These are phyloP conservation scores for Apiospora malaysiana DNA, from an alignment of 2,329 filamentous ascomycete genomes.

Conservation along the genomic window DNA sequence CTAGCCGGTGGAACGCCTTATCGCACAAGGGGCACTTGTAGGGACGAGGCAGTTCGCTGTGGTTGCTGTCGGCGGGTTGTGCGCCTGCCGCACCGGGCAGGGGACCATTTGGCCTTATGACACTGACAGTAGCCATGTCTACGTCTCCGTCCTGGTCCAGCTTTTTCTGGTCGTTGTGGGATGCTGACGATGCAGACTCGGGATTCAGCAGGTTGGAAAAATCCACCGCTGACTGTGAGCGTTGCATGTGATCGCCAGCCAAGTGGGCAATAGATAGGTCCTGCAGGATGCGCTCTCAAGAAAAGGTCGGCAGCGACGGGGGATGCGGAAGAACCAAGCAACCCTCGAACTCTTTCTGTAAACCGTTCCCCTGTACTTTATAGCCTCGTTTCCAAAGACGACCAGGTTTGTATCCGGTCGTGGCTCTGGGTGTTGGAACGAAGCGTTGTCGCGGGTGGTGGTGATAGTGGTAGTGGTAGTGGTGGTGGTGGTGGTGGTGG, in stretches of 20 bases:
- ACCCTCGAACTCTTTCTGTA: slow-evolving; percentile 7
- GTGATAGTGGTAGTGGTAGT: background rate
- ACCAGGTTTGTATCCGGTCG: slow-evolving; percentile 11
- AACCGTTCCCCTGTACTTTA: background rate
- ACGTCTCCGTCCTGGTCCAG: slow-evolving; percentile 43
- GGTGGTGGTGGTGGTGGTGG: background rate
- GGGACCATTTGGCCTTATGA: slow-evolving; percentile 67
- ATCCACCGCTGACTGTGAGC: slow-evolving; percentile 74
- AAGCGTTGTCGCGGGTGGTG: background rate
- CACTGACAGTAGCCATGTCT: slow-evolving; percentile 61
- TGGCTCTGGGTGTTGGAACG: background rate
- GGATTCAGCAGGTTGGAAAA: slow-evolving; percentile 79
- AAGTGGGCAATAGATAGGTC: slow-evolving; percentile 36
- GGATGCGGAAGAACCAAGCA: slow-evolving; percentile 8
- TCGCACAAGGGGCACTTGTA: slow-evolving; percentile 99
- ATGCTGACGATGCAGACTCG: slow-evolving; percentile 45
- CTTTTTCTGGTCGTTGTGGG: slow-evolving; percentile 36
- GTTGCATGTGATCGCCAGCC: slow-evolving; percentile 72
- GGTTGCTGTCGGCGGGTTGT: slow-evolving; percentile 56
- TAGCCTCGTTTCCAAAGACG: slow-evolving; percentile 11
- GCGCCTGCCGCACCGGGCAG: slow-evolving; percentile 56
- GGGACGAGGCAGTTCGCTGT: slow-evolving; percentile 81
- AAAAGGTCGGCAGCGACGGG: slow-evolving; percentile 20
- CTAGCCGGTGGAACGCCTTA: slow-evolving; percentile 96
- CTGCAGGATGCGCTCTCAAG: slow-evolving; percentile 23